phyloP scores from a whole-genome alignment of 495 filamentous ascomycete genomes.

The Neurospora tetrasperma region DNA sequence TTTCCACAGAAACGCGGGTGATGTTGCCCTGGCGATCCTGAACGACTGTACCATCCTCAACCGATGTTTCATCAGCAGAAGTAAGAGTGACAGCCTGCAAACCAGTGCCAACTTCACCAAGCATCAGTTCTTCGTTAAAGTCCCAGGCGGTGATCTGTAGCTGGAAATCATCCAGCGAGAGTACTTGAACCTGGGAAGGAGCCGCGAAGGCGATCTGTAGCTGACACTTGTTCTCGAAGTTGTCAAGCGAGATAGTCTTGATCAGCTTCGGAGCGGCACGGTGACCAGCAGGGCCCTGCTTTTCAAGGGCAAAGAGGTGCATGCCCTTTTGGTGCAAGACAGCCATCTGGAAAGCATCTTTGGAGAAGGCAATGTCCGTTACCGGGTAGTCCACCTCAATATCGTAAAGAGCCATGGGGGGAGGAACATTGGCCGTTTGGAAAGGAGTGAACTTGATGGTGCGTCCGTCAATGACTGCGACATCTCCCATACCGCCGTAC shows the following conservation, averaged over 20 bases:
- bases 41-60: conserved; percentile 12
- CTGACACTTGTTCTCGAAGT: neutral
- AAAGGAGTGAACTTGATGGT: conserved; percentile 78
- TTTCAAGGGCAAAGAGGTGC: conserved; percentile 54
- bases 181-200: conserved; percentile 11
- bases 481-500: conserved; percentile 46
- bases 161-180: conserved; percentile 12
- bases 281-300: conserved; percentile 29
- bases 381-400: conserved; percentile 50
- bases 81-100: conserved; percentile 9
- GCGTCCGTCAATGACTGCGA: conserved; percentile 82
- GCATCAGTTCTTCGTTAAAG: conserved; percentile 10
- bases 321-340: conserved; percentile 56
- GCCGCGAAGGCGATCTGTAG: conserved; percentile 21
- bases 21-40: conserved; percentile 32
- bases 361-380: conserved; percentile 66
- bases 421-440: conserved; percentile 72
- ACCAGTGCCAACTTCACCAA: conserved; percentile 8
- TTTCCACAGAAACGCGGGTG: conserved; percentile 4
- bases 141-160: conserved; percentile 15
- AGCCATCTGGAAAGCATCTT: conserved; percentile 55
- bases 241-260: conserved; percentile 5
- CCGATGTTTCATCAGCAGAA: conserved; percentile 3
- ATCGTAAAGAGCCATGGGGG: conserved; percentile 83
- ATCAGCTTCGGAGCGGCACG: conserved; percentile 22